These are phyloP conservation scores for Metrosideros polymorpha DNA, from an alignment of 441 rosid genomes.

Conservation along the genomic window DNA sequence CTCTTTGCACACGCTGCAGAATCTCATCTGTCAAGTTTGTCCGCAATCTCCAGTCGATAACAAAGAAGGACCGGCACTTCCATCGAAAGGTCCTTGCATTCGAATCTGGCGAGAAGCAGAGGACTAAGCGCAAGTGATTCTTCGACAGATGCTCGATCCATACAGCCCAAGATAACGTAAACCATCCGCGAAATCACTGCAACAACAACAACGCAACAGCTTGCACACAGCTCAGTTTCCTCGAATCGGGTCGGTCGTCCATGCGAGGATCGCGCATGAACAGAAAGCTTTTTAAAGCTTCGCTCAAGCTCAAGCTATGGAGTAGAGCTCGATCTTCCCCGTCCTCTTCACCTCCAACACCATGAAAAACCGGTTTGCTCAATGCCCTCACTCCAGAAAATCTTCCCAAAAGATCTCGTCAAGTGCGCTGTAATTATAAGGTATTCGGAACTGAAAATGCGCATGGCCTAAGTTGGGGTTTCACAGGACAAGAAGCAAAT, in stretches of 20 bases:
- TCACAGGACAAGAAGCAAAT: not conserved
- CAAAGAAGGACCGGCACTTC: not conserved
- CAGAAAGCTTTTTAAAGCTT: not conserved
- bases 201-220: not conserved
- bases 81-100: not conserved
- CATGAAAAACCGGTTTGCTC: conserved; percentile 14
- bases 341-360: conserved; percentile 20
- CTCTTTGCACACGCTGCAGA: not conserved
- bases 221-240: not conserved
- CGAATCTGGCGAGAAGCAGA: not conserved
- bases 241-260: not conserved
- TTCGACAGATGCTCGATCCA: not conserved
- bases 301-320: not conserved
- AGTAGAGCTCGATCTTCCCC: conserved; percentile 35
- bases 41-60: not conserved
- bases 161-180: not conserved
- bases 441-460: not conserved
- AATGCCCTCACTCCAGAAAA: conserved; percentile 37
- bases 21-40: not conserved
- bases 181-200: not conserved
- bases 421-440: not conserved
- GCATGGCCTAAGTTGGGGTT: not conserved
- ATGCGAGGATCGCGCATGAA: not conserved
- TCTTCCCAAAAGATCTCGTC: conserved; percentile 59
- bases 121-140: not conserved